phyloP scores from a whole-genome alignment of 176 grass and related monocot species.

The Eragrostis curvula region DNA sequence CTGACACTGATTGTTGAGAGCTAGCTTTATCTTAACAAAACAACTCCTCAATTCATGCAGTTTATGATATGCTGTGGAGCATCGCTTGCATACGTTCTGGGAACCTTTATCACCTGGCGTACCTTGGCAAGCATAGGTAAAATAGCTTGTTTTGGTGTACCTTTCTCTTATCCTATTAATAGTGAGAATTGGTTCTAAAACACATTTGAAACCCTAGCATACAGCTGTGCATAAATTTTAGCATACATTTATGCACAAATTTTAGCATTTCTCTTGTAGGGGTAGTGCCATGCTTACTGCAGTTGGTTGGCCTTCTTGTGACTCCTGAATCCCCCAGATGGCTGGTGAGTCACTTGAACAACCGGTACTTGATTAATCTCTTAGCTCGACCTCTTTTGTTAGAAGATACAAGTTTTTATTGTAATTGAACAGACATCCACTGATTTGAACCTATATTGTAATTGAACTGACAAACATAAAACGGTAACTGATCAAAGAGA shows the following conservation, averaged over 20 bases:
- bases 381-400: background rate
- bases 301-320: conserved; percentile 65
- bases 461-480: background rate
- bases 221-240: background rate
- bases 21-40: background rate
- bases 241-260: conserved; percentile 3
- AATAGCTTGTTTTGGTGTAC: conserved; percentile 1
- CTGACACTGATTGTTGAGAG: background rate
- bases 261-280: conserved; percentile 43
- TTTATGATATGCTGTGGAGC: conserved; percentile 84
- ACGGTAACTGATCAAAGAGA: background rate
- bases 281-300: conserved; percentile 63
- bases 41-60: conserved; percentile 32
- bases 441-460: too few species aligned
- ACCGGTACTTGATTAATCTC: background rate
- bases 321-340: conserved; percentile 91
- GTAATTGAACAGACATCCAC: too few species aligned
- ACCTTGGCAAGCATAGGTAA: conserved; percentile 73
- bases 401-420: background rate
- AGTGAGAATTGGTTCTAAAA: conserved; percentile 1
- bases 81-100: conserved; percentile 66
- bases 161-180: background rate
- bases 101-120: conserved; percentile 69
- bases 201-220: background rate
- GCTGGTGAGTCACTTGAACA: conserved; percentile 55